These are phyloP conservation scores for Ploettnerulaceae sp. DNA, from an alignment of 2,329 filamentous ascomycete species.

Conservation along the genomic window DNA sequence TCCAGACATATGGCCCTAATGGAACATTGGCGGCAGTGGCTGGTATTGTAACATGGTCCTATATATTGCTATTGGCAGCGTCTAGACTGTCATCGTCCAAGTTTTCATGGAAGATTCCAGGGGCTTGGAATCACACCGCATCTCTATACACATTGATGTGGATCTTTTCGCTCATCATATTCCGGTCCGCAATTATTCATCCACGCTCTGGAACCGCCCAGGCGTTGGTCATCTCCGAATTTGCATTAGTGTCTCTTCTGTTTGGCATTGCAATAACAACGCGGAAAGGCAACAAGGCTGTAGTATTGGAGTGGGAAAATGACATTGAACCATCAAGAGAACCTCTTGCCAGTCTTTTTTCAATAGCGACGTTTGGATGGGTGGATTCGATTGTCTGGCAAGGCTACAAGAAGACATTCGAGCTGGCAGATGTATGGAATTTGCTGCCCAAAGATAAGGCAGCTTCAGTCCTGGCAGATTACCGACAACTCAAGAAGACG, in stretches of 20 bases:
- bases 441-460: constrained; percentile 84
- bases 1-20: constrained; percentile 52
- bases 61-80: constrained; percentile 68
- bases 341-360: constrained; percentile 82
- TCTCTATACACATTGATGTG: constrained; percentile 78
- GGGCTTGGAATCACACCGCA: constrained; percentile 90
- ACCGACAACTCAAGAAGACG: constrained; percentile 81
- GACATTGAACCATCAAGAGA: constrained; percentile 83
- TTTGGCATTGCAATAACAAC: constrained; percentile 73
- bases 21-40: constrained; percentile 58
- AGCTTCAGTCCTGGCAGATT: constrained; percentile 70
- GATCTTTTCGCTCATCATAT: constrained; percentile 68
- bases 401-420: constrained; percentile 79
- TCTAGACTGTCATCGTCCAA: constrained; percentile 65
- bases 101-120: constrained; percentile 61
- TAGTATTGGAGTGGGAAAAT: constrained; percentile 84
- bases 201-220: constrained; percentile 59
- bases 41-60: constrained; percentile 72
- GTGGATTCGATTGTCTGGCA: constrained; percentile 84
- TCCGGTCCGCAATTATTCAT: constrained; percentile 82
- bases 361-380: constrained; percentile 84
- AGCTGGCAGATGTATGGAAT: constrained; percentile 88
- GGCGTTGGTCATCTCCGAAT: constrained; percentile 66
- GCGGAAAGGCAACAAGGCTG: constrained; percentile 85
- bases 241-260: constrained; percentile 68